phyloP scores from a whole-genome alignment of 1,284 basidiomycete species.

The Singerocomus rubriflavus region DNA sequence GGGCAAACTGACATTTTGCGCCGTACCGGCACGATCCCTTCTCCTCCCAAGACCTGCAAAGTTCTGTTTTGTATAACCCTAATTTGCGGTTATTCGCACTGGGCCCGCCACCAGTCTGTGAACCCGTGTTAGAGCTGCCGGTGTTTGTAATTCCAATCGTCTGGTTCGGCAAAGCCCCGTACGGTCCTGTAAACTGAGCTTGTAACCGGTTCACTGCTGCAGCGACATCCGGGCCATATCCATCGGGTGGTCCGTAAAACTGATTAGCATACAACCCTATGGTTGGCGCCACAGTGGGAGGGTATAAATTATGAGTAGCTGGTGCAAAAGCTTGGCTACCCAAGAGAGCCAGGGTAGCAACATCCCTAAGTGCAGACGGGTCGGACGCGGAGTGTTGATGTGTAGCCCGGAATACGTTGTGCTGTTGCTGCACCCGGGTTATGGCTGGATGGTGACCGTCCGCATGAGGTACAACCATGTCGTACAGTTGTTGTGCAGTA shows the following conservation, averaged over 20 bases:
- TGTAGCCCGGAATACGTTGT: slow-evolving; percentile 61
- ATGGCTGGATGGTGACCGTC: slow-evolving; percentile 62
- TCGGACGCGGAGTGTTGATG: slow-evolving; percentile 81
- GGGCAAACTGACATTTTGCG: slow-evolving; percentile 86
- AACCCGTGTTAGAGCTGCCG: slow-evolving; percentile 35
- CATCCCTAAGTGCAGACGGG: slow-evolving; percentile 68
- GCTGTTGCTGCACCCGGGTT: slow-evolving; percentile 72
- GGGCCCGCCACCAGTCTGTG: slow-evolving; percentile 51
- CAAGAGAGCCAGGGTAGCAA: slow-evolving; percentile 58
- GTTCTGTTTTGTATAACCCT: slow-evolving; percentile 87
- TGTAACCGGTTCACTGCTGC: slow-evolving; percentile 57
- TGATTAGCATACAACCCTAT: slow-evolving; percentile 65
- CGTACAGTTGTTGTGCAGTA: slow-evolving; percentile 71
- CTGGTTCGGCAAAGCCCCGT: slow-evolving; percentile 42
- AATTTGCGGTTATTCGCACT: slow-evolving; percentile 87
- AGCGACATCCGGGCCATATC: slow-evolving; percentile 53
- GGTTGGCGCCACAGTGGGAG: slow-evolving; percentile 44
- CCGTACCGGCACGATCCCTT: slow-evolving; percentile 87
- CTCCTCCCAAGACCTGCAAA: slow-evolving; percentile 92
- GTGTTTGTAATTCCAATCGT: slow-evolving; percentile 38
- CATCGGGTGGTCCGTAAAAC: slow-evolving; percentile 62
- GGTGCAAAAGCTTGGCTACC: slow-evolving; percentile 56
- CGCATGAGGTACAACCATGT: slow-evolving; percentile 67
- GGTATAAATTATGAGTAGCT: slow-evolving; percentile 42
- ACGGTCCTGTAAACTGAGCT: slow-evolving; percentile 57